These are phyloP conservation scores for Suhomyces terraborum DNA, from an alignment of 1,139 yeast genomes.

Conservation along the genomic window DNA sequence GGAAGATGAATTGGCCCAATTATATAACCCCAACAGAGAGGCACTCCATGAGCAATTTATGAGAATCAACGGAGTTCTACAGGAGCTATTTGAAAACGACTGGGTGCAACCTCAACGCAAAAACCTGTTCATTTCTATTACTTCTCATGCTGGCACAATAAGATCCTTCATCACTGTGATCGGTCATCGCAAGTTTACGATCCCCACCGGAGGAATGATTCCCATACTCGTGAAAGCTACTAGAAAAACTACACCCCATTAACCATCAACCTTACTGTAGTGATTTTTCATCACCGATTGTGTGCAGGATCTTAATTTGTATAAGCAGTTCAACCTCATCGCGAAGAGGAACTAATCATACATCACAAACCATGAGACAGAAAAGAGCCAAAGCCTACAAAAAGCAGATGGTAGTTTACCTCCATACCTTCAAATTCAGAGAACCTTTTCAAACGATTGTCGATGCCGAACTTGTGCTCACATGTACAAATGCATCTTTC, in stretches of 20 bases:
- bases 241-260: slow-evolving; percentile 13
- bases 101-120: slow-evolving; percentile 5
- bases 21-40: slow-evolving; percentile 41
- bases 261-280: too few species aligned
- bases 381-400: slow-evolving; percentile 93
- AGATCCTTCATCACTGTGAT: slow-evolving; percentile 53
- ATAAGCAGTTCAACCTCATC: slow-evolving; percentile 12
- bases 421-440: slow-evolving; percentile 85
- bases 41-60: slow-evolving; percentile 49
- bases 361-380: slow-evolving; percentile 71
- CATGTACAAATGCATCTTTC: slow-evolving; percentile 65
- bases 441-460: slow-evolving; percentile 89
- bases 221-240: slow-evolving; percentile 56
- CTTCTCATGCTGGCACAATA: slow-evolving; percentile 67
- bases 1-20: slow-evolving; percentile 43
- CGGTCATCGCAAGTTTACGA: slow-evolving; percentile 55
- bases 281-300: neutral
- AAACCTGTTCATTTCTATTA: slow-evolving; percentile 44
- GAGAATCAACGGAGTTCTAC: slow-evolving; percentile 52
- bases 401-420: slow-evolving; percentile 84
- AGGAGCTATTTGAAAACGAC: slow-evolving; percentile 48
- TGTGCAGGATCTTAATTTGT: slow-evolving; percentile 4
- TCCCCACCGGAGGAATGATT: slow-evolving; percentile 68
- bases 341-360: slow-evolving; percentile 3
- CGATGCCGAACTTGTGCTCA: slow-evolving; percentile 75